phyloP scores from a whole-genome alignment of 2,329 filamentous ascomycete species.

The Aureobasidium zeae region DNA sequence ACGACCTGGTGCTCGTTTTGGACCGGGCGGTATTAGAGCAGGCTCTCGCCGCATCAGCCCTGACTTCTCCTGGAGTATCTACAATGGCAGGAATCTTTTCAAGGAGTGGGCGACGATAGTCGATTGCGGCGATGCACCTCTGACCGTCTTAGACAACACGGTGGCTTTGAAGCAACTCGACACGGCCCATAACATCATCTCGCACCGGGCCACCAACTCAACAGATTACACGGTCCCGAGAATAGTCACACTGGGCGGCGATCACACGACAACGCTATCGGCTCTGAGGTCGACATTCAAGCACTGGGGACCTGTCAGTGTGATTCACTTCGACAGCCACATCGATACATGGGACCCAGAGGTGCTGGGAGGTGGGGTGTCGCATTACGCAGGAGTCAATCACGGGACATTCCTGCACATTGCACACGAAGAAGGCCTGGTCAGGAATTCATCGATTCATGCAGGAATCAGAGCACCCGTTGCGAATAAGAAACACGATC shows the following conservation, averaged over 20 bases:
- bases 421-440: conserved; percentile 52
- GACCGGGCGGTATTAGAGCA: conserved; percentile 43
- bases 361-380: conserved; percentile 49
- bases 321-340: conserved; percentile 51
- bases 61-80: conserved; percentile 37
- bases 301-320: conserved; percentile 46
- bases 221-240: conserved; percentile 38
- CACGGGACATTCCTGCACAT: conserved; percentile 56
- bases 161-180: conserved; percentile 46
- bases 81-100: conserved; percentile 39
- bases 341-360: conserved; percentile 48
- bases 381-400: conserved; percentile 51
- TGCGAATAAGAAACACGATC: conserved; percentile 40
- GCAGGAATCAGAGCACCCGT: conserved; percentile 53
- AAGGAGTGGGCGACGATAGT: conserved; percentile 43
- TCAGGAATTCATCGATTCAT: conserved; percentile 50
- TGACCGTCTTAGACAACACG: conserved; percentile 43
- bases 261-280: conserved; percentile 48
- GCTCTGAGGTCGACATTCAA: conserved; percentile 42
- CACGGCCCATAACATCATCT: conserved; percentile 42
- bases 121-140: conserved; percentile 47
- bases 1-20: conserved; percentile 39
- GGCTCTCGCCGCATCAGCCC: conserved; percentile 42
- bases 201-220: conserved; percentile 34
- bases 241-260: conserved; percentile 46